Evolutionary conservation across 2,329 filamentous ascomycete species (phyloP).

Genomic region (Pseudopithomyces maydicus): DNA sequence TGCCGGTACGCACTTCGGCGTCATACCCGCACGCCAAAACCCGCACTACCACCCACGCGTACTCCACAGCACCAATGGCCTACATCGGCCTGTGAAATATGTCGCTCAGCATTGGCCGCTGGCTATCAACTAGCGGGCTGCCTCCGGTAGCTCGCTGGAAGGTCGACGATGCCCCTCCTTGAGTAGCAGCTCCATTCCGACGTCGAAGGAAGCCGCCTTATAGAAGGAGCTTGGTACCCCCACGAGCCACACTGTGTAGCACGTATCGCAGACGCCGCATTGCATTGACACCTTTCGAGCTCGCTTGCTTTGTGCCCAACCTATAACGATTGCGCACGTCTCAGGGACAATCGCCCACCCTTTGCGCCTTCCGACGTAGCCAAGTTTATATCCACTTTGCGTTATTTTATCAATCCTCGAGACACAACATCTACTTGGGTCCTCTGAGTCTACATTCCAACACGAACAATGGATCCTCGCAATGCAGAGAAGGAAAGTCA

Average conservation of each 20-base stretch:
- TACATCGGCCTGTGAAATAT: constrained; percentile 21
- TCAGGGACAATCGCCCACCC: no score
- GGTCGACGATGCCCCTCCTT: constrained; percentile 25
- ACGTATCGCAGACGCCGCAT: neutral
- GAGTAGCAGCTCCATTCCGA: neutral
- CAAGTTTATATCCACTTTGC: neutral
- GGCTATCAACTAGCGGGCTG: constrained; percentile 15
- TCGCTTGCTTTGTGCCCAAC: neutral
- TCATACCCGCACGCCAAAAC: constrained; percentile 5
- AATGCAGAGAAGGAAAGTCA: constrained; percentile 43
- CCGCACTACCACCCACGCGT: constrained; percentile 17
- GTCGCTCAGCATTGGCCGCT: constrained; percentile 30
- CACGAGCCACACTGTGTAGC: constrained; percentile 15
- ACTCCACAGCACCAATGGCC: constrained; percentile 21
- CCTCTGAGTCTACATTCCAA: neutral
- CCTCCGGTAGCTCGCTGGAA: constrained; percentile 8
- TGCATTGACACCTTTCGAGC: neutral
- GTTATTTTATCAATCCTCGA: neutral
- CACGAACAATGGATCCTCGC: constrained; percentile 39
- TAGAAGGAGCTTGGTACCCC: constrained; percentile 18
- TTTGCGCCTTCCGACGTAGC: neutral
- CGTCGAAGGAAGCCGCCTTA: constrained; percentile 17
- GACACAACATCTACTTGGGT: no score
- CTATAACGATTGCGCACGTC: neutral
- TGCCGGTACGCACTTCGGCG: neutral